phyloP scores from a whole-genome alignment of 2,329 filamentous ascomycete species.

The Verticillium albo-atrum region DNA sequence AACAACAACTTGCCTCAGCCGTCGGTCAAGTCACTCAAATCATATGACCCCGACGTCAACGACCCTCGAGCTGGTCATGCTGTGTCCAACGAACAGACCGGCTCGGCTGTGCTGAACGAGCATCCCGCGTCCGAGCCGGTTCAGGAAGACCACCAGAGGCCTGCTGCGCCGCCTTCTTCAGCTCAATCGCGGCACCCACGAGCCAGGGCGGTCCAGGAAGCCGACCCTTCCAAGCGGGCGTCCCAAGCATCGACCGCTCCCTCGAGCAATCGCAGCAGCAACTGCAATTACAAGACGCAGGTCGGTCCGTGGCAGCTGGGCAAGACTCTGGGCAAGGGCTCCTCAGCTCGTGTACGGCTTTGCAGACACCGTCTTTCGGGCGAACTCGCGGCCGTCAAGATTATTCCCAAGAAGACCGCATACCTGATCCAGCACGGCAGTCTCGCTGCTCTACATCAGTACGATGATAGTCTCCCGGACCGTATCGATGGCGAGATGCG shows the following conservation, averaged over 20 bases:
- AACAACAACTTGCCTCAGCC: slow-evolving; percentile 28
- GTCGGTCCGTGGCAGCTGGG: slow-evolving; percentile 95
- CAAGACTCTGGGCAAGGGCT: slow-evolving; percentile 82
- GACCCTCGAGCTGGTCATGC: neutral
- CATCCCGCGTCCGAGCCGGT: neutral
- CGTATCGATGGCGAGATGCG: slow-evolving; percentile 57
- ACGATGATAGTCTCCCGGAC: slow-evolving; percentile 54
- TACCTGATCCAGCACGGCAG: slow-evolving; percentile 81
- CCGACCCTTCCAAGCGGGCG: slow-evolving; percentile 29
- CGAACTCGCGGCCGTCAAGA: slow-evolving; percentile 88
- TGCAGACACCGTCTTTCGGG: slow-evolving; percentile 76
- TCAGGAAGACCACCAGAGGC: neutral
- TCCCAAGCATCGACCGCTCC: slow-evolving; percentile 32
- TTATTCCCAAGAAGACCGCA: slow-evolving; percentile 79
- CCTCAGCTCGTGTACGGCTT: slow-evolving; percentile 80
- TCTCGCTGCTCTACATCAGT: slow-evolving; percentile 75
- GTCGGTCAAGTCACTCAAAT: slow-evolving; percentile 23
- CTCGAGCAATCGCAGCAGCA: slow-evolving; percentile 33
- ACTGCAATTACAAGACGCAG: slow-evolving; percentile 57
- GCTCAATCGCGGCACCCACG: slow-evolving; percentile 14
- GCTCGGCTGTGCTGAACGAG: neutral
- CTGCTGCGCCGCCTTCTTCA: neutral
- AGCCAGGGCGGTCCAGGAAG: slow-evolving; percentile 20
- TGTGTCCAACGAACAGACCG: neutral
- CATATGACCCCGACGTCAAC: slow-evolving; percentile 14